These are phyloP conservation scores for Wickerhamiella hasegawae DNA, from an alignment of 805 yeast genomes.

Conservation along the genomic window DNA sequence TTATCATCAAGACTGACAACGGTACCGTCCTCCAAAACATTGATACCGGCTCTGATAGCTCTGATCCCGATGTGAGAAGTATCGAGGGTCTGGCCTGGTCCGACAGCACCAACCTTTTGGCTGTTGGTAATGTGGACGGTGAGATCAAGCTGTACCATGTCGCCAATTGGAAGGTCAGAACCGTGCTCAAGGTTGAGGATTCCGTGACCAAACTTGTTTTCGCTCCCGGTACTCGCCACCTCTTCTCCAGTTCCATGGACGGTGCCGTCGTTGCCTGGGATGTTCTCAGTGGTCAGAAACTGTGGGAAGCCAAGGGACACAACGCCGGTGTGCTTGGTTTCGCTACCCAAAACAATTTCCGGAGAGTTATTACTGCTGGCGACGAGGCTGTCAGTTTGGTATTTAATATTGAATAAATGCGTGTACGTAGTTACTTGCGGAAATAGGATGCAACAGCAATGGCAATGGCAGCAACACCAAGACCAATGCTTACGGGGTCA, in stretches of 20 bases:
- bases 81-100: conserved; percentile 79
- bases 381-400: conserved; percentile 90
- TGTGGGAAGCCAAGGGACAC: conserved; percentile 78
- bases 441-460: too few species aligned
- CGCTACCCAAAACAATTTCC: conserved; percentile 46
- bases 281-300: conserved; percentile 64
- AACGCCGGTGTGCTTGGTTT: conserved; percentile 89
- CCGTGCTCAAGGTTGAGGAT: conserved; percentile 51
- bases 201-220: conserved; percentile 72
- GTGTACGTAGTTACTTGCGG: too few species aligned
- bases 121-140: conserved; percentile 83
- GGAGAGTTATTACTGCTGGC: conserved; percentile 75
- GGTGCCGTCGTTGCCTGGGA: conserved; percentile 83
- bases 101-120: conserved; percentile 44
- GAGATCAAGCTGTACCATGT: conserved; percentile 70
- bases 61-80: conserved; percentile 39
- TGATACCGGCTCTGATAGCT: conserved; percentile 34
- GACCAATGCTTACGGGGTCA: too few species aligned
- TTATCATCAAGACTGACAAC: conserved; percentile 56
- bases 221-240: conserved; percentile 26
- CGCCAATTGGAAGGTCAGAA: conserved; percentile 74
- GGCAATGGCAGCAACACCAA: too few species aligned
- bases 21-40: conserved; percentile 57
- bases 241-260: conserved; percentile 66
- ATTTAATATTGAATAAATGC: conserved; percentile 29